Evolutionary conservation across 208 protist genomes (phyloP), one percentile per base, ranked within the genome.

Genomic region (Wallacemonas sp.): DNA sequence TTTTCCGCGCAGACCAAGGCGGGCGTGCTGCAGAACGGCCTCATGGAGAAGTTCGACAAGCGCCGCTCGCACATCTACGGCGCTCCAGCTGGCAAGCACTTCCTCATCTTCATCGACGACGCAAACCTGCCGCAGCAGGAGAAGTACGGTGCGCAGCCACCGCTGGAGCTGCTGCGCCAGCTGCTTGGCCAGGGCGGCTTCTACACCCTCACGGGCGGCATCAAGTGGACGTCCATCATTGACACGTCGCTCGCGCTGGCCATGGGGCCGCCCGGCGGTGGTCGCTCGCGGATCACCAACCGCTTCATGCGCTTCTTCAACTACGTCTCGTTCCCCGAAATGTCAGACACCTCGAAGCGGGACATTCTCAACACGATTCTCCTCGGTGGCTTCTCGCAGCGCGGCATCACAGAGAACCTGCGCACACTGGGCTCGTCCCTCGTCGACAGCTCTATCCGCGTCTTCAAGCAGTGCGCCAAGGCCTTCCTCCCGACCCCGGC

Each of bases 281-380:
- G 98, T 32, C 85, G 98, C 44, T 92, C 95, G 30, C 78, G 78
- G 21, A 73, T 99, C 17, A 98, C 97, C n/a, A 95, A 95, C 66
- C 87, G 98, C 44, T 96, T 99, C 67, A 93, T 98, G 84, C 85
- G 98, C 27, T 98, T 99, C 76, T 99, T 99, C 80, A 99, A 99
- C 81, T 87, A 98, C 64, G 69, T 99, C 24, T 72, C 89, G 12
- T 99, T 99, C 72, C 87, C 93, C 8, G 97, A 99, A 62, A 90
- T 99, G 89, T 94, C 91, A 2, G 80, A 98, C 67, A 70, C 72
- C 16, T 98, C 96, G 39, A 90, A 99, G 65, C 86, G 78, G 9
- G 77, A 74, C 26, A 99, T 99, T 70, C 96, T 99, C 61, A 83
- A 76, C 54, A 96, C 94, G 11, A 98, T 99, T 65, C 58, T 99